These are phyloP conservation scores for Leccinum solheimii DNA, from an alignment of 1,284 basidiomycete genomes.

Conservation along the genomic window DNA sequence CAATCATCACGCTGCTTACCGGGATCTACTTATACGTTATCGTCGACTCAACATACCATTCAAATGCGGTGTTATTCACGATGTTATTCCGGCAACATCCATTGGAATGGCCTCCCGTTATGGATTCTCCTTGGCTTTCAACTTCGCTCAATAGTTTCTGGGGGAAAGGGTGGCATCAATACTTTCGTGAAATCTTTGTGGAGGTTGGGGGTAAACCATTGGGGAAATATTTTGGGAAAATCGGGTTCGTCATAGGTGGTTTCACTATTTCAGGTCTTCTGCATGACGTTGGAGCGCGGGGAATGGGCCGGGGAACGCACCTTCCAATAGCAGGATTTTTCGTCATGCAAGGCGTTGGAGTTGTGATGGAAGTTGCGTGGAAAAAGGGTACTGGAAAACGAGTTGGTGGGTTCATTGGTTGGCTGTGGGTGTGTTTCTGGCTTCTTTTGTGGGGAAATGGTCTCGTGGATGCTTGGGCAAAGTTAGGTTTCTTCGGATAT, in stretches of 20 bases:
- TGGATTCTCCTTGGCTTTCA: slow-evolving; percentile 40
- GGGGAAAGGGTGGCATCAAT: slow-evolving; percentile 48
- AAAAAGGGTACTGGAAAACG: slow-evolving; percentile 14
- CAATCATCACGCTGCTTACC: slow-evolving; percentile 40
- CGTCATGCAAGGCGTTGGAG: slow-evolving; percentile 53
- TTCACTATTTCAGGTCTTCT: slow-evolving; percentile 58
- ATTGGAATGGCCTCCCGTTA: slow-evolving; percentile 44
- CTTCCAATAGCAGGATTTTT: slow-evolving; percentile 52
- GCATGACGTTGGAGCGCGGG: slow-evolving; percentile 58
- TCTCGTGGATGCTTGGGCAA: slow-evolving; percentile 53
- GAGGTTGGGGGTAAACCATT: neutral
- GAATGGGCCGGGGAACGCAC: slow-evolving; percentile 55
- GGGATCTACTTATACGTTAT: slow-evolving; percentile 43
- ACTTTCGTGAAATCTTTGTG: slow-evolving; percentile 42
- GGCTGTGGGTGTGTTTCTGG: slow-evolving; percentile 52
- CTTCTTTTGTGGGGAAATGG: slow-evolving; percentile 45
- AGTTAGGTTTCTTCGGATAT: neutral
- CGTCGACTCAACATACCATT: slow-evolving; percentile 46
- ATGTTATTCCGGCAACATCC: slow-evolving; percentile 38
- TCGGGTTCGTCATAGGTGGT: slow-evolving; percentile 51
- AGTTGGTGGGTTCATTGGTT: slow-evolving; percentile 48
- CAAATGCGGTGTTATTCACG: slow-evolving; percentile 46
- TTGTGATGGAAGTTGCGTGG: slow-evolving; percentile 49
- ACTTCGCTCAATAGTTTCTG: slow-evolving; percentile 45
- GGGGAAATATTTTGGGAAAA: slow-evolving; percentile 42